Percentiles rank a stretch among this genome's conserved stretches.
phyloP scores from a whole-genome alignment of 257 asterid species.

The Gardenia jasminoides region DNA sequence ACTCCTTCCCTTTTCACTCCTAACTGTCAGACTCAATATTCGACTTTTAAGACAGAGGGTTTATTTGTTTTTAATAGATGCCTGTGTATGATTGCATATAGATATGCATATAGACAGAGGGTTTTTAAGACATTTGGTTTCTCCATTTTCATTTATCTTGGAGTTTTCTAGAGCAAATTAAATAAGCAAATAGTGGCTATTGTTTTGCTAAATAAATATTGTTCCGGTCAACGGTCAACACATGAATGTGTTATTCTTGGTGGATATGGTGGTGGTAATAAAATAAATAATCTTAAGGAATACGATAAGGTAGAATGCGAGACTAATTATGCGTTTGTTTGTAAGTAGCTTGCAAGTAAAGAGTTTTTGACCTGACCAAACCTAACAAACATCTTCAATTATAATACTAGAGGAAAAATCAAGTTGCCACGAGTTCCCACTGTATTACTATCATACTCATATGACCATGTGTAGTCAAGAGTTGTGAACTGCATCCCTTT shows the following conservation, averaged over 20 bases:
- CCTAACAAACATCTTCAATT: constrained; percentile 17
- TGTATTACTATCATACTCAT: no score
- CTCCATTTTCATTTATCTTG: neutral
- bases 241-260: neutral
- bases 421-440: neutral
- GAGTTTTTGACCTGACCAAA: constrained; percentile 26
- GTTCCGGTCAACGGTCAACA: neutral
- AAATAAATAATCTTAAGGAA: constrained; percentile 18
- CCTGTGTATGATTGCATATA: no score
- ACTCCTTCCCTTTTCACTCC: no score
- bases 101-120: no score
- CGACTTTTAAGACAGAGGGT: no score
- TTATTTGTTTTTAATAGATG: no score
- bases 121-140: no score
- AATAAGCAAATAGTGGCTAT: constrained; percentile 7
- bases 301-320: constrained; percentile 20
- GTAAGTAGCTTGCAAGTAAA: constrained; percentile 26
- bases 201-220: neutral
- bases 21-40: no score
- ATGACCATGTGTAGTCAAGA: neutral
- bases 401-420: neutral
- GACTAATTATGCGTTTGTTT: constrained; percentile 35
- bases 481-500: neutral
- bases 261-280: constrained; percentile 24
- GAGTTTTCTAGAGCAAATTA: constrained; percentile 18